Percentiles rank a stretch among this genome's conserved stretches.
These are phyloP conservation scores for Diplogelasinospora grovesii DNA, from an alignment of 495 filamentous ascomycete genomes.

Conservation along the genomic window DNA sequence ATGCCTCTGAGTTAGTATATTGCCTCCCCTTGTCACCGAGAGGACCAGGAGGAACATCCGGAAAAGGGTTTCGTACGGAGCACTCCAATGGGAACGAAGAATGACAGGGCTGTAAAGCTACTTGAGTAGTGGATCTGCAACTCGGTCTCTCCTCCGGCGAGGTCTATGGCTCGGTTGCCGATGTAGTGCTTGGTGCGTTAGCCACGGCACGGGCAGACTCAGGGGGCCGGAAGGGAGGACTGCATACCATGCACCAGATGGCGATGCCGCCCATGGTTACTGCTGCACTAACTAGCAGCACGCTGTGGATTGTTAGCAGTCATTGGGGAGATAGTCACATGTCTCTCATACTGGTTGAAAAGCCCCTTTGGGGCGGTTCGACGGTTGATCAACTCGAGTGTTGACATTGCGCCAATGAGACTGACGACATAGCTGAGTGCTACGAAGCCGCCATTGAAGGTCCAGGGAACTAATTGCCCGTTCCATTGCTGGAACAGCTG, in stretches of 20 bases:
- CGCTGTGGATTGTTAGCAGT: conserved; percentile 38
- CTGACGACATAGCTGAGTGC: conserved; percentile 76
- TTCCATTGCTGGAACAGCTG: too few species aligned
- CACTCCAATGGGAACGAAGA: conserved; percentile 72
- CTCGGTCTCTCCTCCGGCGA: conserved; percentile 51
- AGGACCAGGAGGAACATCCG: too few species aligned
- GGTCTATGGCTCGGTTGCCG: conserved; percentile 70
- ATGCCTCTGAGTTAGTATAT: too few species aligned
- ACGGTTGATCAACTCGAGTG: conserved; percentile 75
- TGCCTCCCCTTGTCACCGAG: too few species aligned
- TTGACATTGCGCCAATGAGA: conserved; percentile 66
- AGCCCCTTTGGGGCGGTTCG: conserved; percentile 59
- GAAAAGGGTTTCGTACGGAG: too few species aligned
- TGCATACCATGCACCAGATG: conserved; percentile 56
- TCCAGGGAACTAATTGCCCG: too few species aligned
- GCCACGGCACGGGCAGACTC: not conserved
- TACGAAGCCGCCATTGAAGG: too few species aligned
- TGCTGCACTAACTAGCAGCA: conserved; percentile 64
- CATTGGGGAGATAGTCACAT: not conserved
- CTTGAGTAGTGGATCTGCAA: conserved; percentile 69
- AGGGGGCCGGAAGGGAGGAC: not conserved
- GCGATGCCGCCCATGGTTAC: conserved; percentile 74
- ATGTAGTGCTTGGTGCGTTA: conserved; percentile 56
- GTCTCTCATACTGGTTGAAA: conserved; percentile 58
- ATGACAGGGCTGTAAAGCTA: conserved; percentile 67